Conservation (phyloP, 768 basidiomycete species). For the Mycena albidolilacea region DNA sequence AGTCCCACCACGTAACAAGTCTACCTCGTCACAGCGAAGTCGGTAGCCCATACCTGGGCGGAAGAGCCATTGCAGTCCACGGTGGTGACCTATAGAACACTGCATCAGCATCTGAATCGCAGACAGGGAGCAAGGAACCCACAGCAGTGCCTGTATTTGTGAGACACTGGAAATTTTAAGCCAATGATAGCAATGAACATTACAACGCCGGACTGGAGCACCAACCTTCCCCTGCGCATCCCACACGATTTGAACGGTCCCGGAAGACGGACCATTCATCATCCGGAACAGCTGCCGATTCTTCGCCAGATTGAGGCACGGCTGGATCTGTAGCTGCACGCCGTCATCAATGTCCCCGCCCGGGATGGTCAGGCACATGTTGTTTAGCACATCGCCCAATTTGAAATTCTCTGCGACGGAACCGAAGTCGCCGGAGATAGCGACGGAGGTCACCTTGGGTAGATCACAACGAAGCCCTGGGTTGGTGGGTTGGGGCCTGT, state of each 20-base stretch:
- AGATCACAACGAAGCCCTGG: neutral
- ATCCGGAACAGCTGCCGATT: constrained; percentile 6
- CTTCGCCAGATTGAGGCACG: neutral
- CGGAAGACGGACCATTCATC: neutral
- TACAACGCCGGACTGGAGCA: neutral
- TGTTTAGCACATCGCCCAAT: neutral
- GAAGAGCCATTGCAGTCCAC: constrained; percentile 7
- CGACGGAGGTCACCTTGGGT: neutral
- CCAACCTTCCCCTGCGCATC: neutral
- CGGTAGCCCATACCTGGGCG: neutral
- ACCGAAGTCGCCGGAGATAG: neutral
- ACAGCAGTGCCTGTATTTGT: no score
- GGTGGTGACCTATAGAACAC: neutral
- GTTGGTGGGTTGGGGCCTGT: neutral
- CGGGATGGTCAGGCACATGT: neutral
- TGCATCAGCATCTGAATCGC: neutral
- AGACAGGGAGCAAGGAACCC: neutral
- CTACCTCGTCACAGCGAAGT: neutral
- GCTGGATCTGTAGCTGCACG: neutral
- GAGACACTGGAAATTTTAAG: no score
- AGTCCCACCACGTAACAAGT: neutral
- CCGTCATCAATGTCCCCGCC: neutral
- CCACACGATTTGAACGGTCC: neutral
- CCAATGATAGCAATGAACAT: neutral
- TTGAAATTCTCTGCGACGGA: constrained; percentile 2